These are phyloP conservation scores for Arthroderma sp. DNA, from an alignment of 2,329 filamentous ascomycete species.

Conservation along the genomic window DNA sequence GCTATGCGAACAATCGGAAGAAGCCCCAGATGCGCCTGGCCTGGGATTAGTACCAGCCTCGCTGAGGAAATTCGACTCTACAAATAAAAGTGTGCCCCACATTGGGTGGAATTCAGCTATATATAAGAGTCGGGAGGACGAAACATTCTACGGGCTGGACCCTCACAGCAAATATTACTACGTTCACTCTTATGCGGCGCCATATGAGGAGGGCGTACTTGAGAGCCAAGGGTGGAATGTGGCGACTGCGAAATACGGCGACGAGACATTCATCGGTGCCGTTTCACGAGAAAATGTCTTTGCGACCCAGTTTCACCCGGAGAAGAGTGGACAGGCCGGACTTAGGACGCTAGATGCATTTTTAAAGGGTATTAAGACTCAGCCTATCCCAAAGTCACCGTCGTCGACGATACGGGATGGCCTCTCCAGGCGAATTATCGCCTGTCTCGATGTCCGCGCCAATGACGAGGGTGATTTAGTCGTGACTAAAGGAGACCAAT, in stretches of 20 bases:
- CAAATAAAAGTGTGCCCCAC: conserved; percentile 83
- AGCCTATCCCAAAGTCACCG: conserved; percentile 33
- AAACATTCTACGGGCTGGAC: conserved; percentile 61
- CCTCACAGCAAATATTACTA: conserved; percentile 95
- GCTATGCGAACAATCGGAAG: conserved; percentile 72
- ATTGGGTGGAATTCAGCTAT: conserved; percentile 92
- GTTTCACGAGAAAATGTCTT: conserved; percentile 75
- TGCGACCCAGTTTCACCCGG: conserved; percentile 92
- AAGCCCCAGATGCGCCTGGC: conserved; percentile 59
- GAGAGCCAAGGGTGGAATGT: conserved; percentile 79
- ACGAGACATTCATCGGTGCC: conserved; percentile 82
- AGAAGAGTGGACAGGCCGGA: conserved; percentile 88
- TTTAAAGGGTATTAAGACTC: conserved; percentile 54
- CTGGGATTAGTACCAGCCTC: conserved; percentile 59
- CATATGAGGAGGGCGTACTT: conserved; percentile 58
- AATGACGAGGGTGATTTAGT: conserved; percentile 93
- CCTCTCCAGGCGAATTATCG: conserved; percentile 84
- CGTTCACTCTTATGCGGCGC: conserved; percentile 84
- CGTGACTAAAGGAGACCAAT: conserved; percentile 96
- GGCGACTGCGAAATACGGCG: conserved; percentile 78
- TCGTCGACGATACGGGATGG: conserved; percentile 39
- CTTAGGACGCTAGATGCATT: conserved; percentile 76
- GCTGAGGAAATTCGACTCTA: conserved; percentile 64
- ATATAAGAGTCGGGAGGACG: conserved; percentile 16
- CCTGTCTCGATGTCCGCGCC: conserved; percentile 85